A percentile compares a stretch with the other conserved stretches of the same genome.
Evolutionary conservation across 345 rosid species (phyloP).

Genomic region (Eucalyptus sp.): DNA sequence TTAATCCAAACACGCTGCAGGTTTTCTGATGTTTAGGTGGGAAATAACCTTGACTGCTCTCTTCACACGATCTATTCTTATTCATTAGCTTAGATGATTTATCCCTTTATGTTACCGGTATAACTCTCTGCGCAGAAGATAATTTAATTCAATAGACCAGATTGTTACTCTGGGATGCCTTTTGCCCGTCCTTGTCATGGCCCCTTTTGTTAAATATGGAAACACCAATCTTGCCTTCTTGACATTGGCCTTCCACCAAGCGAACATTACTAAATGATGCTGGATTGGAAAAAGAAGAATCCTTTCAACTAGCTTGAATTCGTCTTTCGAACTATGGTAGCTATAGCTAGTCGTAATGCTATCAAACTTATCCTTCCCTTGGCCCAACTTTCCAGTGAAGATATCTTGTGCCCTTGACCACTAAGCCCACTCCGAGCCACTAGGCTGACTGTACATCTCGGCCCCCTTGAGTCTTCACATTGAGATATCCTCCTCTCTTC

Average conservation of each 20-base stretch:
- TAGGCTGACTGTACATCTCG: not conserved
- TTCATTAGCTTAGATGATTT: not conserved
- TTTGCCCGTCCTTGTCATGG: not conserved
- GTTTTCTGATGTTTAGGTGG: not conserved
- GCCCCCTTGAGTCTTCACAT: not conserved
- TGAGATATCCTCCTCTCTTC: not conserved
- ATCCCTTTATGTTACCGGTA: not conserved
- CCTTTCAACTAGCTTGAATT: not conserved
- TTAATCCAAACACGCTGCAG: no score
- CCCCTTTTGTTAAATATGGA: no score
- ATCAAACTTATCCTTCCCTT: not conserved
- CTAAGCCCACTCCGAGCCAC: not conserved
- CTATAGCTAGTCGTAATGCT: not conserved
- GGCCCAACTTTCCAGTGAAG: not conserved
- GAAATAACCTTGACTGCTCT: not conserved
- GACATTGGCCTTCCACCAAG: not conserved
- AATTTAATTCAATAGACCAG: not conserved
- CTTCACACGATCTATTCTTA: not conserved
- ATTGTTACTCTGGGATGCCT: not conserved
- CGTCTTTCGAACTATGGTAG: not conserved
- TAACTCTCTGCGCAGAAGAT: not conserved
- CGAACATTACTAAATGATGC: not conserved
- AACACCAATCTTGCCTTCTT: not conserved
- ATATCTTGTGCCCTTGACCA: not conserved
- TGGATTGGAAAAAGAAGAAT: not conserved